Conservation (phyloP, 371 early-diverging fungal genomes). For the Mortierella sp. region DNA sequence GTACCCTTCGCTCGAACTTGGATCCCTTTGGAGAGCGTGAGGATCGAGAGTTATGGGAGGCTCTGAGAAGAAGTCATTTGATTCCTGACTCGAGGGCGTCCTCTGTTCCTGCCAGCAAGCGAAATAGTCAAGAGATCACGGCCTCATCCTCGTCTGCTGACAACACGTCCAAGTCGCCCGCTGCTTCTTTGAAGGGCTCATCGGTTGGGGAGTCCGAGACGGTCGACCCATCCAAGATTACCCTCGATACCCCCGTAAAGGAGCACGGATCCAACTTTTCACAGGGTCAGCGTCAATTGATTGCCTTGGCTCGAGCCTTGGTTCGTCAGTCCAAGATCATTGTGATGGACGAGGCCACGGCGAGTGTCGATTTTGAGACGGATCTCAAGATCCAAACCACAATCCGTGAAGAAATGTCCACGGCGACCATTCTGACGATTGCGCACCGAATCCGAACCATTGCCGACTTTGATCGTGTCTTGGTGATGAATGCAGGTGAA, state of each 20-base stretch:
- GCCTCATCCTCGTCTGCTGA: not conserved
- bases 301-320: conserved; percentile 83
- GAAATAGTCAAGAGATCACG: conserved; percentile 25
- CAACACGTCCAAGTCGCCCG: conserved; percentile 1
- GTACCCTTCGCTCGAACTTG: conserved; percentile 74
- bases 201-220: conserved; percentile 11
- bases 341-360: conserved; percentile 88
- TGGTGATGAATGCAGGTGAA: conserved; percentile 72
- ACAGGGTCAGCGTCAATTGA: conserved; percentile 86
- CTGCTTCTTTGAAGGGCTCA: conserved; percentile 4
- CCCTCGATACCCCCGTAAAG: conserved; percentile 65
- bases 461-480: conserved; percentile 83
- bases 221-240: conserved; percentile 40
- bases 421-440: conserved; percentile 69
- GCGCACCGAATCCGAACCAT: conserved; percentile 81
- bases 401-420: conserved; percentile 70
- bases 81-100: conserved; percentile 23
- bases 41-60: conserved; percentile 76
- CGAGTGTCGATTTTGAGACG: conserved; percentile 77
- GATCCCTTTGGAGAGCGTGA: conserved; percentile 73
- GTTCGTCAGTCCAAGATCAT: conserved; percentile 71
- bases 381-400: conserved; percentile 73
- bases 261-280: conserved; percentile 79
- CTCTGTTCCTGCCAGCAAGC: conserved; percentile 23
- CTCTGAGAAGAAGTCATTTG: conserved; percentile 59